Evolutionary conservation across 2,329 filamentous ascomycete genomes (phyloP).

Genomic region (Ascochyta rabiei): DNA sequence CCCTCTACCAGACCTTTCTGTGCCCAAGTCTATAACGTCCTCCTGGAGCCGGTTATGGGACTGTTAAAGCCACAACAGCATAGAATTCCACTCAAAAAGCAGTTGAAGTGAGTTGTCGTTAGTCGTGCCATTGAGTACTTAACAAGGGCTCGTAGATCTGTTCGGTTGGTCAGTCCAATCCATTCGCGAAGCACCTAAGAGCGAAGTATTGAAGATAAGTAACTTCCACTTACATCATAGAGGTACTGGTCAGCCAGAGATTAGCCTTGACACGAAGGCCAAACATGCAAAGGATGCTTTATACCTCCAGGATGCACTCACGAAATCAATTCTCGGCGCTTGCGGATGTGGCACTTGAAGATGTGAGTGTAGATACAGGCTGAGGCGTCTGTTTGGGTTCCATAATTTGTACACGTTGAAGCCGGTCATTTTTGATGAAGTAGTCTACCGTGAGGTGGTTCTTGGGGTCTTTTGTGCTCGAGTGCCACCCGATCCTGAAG

Average conservation of each 20-base stretch:
- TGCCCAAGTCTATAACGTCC: not conserved
- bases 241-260: too few species aligned
- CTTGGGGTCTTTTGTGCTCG: not conserved
- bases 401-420: not conserved
- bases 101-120: not conserved
- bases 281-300: not conserved
- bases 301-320: not conserved
- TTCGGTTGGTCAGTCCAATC: not conserved
- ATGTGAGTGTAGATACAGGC: not conserved
- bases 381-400: not conserved
- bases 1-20: not conserved
- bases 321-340: not conserved
- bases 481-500: not conserved
- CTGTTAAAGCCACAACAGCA: not conserved
- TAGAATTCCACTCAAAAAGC: not conserved
- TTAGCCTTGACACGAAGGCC: not conserved
- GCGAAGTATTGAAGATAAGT: not conserved
- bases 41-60: not conserved
- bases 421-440: not conserved
- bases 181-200: too few species aligned
- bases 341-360: not conserved
- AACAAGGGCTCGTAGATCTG: not conserved
- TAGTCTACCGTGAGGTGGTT: not conserved
- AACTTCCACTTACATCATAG: not conserved
- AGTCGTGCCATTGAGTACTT: not conserved